Conservation (phyloP, 768 basidiomycete species). For the Amanita fuliginea region DNA sequence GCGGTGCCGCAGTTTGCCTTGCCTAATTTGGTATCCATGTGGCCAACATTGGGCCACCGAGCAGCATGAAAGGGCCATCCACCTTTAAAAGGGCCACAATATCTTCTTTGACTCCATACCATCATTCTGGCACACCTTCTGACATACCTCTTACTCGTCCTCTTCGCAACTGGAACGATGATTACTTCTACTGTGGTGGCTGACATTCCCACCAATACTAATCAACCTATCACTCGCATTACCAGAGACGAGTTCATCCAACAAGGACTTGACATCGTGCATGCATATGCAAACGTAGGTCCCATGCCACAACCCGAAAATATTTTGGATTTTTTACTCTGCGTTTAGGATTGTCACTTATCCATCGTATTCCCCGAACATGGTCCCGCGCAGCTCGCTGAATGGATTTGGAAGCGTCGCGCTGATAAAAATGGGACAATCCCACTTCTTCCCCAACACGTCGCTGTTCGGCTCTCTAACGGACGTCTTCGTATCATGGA, state of each 20-base stretch:
- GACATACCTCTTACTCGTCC: neutral
- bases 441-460: neutral
- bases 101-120: neutral
- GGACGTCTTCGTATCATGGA: neutral
- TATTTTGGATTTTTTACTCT: neutral
- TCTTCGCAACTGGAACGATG: neutral
- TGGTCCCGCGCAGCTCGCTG: neutral
- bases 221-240: neutral
- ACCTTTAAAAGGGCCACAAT: neutral
- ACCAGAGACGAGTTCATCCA: conserved; percentile 6
- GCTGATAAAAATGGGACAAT: neutral
- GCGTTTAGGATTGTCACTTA: neutral
- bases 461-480: neutral
- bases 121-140: neutral
- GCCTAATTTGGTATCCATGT: neutral
- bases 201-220: neutral
- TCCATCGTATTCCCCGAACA: neutral
- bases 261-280: conserved; percentile 7
- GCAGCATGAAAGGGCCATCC: neutral
- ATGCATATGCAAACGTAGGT: conserved; percentile 7
- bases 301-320: neutral
- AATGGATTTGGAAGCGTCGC: neutral
- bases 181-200: neutral
- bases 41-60: neutral
- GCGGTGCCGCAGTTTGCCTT: neutral